A percentile compares a stretch with the other conserved stretches of the same genome.
Conservation (phyloP, 2,329 filamentous ascomycete species). For the Paracamarosporium sp. region DNA sequence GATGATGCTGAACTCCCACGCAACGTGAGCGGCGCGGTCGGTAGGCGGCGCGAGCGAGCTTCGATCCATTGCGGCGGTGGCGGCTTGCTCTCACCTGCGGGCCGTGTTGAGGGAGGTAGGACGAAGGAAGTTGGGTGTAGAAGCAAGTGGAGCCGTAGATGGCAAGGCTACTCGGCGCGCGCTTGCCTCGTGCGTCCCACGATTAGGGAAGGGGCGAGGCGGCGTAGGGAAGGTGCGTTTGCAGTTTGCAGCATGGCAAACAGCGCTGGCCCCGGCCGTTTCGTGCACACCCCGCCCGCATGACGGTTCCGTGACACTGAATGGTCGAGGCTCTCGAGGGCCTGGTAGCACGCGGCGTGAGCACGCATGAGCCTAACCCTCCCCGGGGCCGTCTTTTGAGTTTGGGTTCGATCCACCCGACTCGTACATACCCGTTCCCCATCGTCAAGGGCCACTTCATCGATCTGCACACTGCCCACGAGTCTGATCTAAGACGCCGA, state of each 20-base stretch:
- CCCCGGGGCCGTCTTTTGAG: background rate
- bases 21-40: background rate
- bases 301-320: background rate
- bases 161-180: background rate
- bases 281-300: background rate
- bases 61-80: constrained; percentile 1
- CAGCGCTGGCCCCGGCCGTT: background rate
- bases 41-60: background rate
- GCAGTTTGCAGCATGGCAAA: background rate
- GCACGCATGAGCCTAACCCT: background rate
- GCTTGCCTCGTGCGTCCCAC: background rate
- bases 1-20: constrained; percentile 15
- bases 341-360: background rate
- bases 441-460: background rate
- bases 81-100: background rate
- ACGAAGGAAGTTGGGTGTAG: background rate
- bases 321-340: background rate
- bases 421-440: background rate
- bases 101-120: background rate
- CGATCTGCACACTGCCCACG: too few species aligned
- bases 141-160: background rate
- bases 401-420: background rate
- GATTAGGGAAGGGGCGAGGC: background rate
- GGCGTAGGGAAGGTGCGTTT: background rate
- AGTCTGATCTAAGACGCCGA: too few species aligned